Conservation (phyloP, 306 rosid species). For the Leucaena leucocephala region DNA sequence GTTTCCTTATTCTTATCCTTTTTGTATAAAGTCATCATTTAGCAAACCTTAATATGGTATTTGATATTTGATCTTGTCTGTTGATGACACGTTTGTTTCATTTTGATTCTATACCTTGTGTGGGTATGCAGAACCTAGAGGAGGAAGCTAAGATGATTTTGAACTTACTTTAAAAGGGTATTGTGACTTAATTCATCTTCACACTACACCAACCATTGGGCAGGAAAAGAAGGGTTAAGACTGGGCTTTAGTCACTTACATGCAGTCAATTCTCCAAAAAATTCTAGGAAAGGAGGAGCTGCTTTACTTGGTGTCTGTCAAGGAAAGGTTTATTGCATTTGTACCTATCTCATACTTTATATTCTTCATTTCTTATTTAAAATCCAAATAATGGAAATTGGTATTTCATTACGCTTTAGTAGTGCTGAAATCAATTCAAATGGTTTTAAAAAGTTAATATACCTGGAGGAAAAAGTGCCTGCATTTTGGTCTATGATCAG, state of each 20-base stretch:
- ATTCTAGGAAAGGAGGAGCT: slow-evolving; percentile 71
- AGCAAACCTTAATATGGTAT: slow-evolving; percentile 19
- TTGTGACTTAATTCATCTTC: slow-evolving; percentile 63
- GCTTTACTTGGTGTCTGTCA: slow-evolving; percentile 92
- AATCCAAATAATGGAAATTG: slow-evolving; percentile 23
- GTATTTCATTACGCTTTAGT: slow-evolving; percentile 20
- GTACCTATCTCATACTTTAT: slow-evolving; percentile 22
- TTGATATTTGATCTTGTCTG: slow-evolving; percentile 29
- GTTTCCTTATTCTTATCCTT: slow-evolving; percentile 31
- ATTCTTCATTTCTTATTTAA: slow-evolving; percentile 14
- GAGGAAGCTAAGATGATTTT: slow-evolving; percentile 86
- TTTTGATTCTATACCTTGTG: slow-evolving; percentile 30
- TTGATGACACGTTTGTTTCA: slow-evolving; percentile 25
- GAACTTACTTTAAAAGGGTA: slow-evolving; percentile 77
- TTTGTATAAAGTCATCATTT: slow-evolving; percentile 27
- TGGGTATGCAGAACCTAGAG: slow-evolving; percentile 79
- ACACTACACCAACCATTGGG: slow-evolving; percentile 49
- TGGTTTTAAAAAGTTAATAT: slow-evolving; percentile 1
- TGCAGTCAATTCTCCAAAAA: slow-evolving; percentile 42
- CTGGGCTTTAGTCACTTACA: slow-evolving; percentile 44
- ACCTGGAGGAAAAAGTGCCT: not conserved
- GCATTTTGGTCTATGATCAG: not conserved
- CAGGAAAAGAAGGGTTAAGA: slow-evolving; percentile 66
- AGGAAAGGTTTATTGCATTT: slow-evolving; percentile 72
- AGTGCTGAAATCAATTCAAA: slow-evolving; percentile 9